Evolutionary conservation across 2,329 filamentous ascomycete species (phyloP).

Genomic region (Colletotrichum limetticola): DNA sequence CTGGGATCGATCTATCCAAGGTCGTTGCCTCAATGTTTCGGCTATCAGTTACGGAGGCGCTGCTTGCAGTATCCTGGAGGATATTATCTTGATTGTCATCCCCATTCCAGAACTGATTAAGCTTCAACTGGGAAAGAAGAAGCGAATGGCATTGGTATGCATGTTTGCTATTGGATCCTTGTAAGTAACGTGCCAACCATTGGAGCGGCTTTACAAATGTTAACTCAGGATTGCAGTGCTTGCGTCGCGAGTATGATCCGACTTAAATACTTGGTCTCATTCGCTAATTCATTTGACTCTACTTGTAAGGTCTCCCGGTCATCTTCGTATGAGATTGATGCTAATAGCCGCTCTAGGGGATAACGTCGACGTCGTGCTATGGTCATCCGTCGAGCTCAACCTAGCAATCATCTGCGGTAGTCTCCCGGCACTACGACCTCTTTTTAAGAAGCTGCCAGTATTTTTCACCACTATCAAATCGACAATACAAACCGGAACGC

Average conservation of each 20-base stretch:
- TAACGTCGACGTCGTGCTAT: conserved; percentile 43
- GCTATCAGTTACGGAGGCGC: conserved; percentile 28
- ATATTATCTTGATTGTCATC: conserved; percentile 31
- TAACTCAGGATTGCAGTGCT: conserved; percentile 17
- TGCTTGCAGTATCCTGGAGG: conserved; percentile 34
- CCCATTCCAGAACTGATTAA: conserved; percentile 34
- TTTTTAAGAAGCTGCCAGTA: conserved; percentile 33
- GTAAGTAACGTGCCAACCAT: background rate
- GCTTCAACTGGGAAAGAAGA: conserved; percentile 19
- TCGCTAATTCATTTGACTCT: conserved; percentile 21
- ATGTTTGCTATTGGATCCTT: conserved; percentile 36
- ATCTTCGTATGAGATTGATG: background rate
- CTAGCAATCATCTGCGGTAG: conserved; percentile 55
- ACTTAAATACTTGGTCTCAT: conserved; percentile 31
- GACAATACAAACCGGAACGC: background rate
- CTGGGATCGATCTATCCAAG: conserved; percentile 30
- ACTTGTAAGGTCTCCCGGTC: conserved; percentile 1
- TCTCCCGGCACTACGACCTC: conserved; percentile 52
- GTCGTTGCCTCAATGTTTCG: conserved; percentile 19
- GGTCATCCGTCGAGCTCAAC: conserved; percentile 45
- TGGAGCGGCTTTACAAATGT: background rate
- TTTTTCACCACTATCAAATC: background rate
- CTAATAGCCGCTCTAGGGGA: conserved; percentile 34
- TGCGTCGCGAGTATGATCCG: conserved; percentile 37
- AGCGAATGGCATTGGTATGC: conserved; percentile 25